Evolutionary conservation across 2,329 filamentous ascomycete species (phyloP), one percentile per base, ranked within the genome.

Genomic region (Ceratocystis harringtonii): DNA sequence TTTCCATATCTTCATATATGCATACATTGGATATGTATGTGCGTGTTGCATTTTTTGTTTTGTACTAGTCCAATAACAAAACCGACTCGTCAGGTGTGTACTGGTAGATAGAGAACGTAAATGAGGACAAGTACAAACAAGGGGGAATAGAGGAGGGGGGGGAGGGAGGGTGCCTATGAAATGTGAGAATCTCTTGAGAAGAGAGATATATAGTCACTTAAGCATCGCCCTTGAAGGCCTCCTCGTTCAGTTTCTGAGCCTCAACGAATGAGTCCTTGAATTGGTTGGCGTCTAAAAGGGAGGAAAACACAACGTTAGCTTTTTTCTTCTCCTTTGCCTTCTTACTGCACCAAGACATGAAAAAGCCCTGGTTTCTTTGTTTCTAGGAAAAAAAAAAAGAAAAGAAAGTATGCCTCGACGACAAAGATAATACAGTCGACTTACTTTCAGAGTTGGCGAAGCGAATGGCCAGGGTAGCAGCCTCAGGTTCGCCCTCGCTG

Each of bases 191-290:
- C 32, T 22, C 32, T 45, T 12, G 28, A 62, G 15, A 55, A 52
- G 1, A 22, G 48, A 36, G 48, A 63, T 25, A 5, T 55, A 5
- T 43, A 55, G 32, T 22, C 43, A 12, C 48, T 61, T 67, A 63
- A 71, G 68, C 67, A 70, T 69, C 72, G 75, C 82, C 79, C 70
- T 78, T 79, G 79, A 96, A 95, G 67, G 96, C 81, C 70, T 83
- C 84, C 81, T 94, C 91, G 78, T 97, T 99, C 75, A 96, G 91
- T 79, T 92, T 86, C 81, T 96, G 92, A 65, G 94, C 92, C 82
- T 95, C 91, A 79, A 95, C 85, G 80, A 97, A 97, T 66, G 90
- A 87, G 70, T 97, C 92, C 83, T 96, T 97, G 85, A 99, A 97
- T 68, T 85, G 80, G 77, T 96, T 95, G 81, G 94, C 94, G 74